These are phyloP conservation scores for Fusarium sp. DNA, from an alignment of 2,329 filamentous ascomycete genomes.

Conservation along the genomic window DNA sequence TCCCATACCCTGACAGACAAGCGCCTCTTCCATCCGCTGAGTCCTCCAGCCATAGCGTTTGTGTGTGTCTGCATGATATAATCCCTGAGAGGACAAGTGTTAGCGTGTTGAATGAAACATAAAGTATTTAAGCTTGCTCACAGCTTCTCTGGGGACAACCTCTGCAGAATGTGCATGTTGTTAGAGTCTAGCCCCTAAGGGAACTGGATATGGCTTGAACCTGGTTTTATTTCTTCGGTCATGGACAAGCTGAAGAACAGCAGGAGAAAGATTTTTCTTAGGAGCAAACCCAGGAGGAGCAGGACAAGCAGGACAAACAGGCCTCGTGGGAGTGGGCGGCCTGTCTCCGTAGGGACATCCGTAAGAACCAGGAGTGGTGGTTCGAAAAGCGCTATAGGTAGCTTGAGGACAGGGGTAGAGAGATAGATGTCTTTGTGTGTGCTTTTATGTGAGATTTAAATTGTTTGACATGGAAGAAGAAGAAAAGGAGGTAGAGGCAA, in stretches of 20 bases:
- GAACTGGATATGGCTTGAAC: not conserved
- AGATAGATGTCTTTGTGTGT: not conserved
- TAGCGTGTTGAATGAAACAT: rapidly evolving
- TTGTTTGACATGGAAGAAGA: not conserved
- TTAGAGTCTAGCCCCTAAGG: not conserved
- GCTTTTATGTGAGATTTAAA: too few species aligned
- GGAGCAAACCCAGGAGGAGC: not conserved
- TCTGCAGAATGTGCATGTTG: not conserved
- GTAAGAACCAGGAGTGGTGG: not conserved
- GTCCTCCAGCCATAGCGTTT: too few species aligned
- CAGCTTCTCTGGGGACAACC: too few species aligned
- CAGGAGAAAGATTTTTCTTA: not conserved
- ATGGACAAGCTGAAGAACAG: not conserved
- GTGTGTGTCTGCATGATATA: not conserved
- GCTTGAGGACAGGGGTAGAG: not conserved
- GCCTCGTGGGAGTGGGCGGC: not conserved
- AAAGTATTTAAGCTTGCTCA: too few species aligned
- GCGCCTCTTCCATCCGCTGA: not conserved
- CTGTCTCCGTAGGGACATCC: not conserved
- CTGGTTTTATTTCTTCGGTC: not conserved
- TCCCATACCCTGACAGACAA: not conserved
- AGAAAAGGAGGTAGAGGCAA: not conserved
- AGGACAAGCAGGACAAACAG: not conserved
- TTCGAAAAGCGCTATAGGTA: not conserved
- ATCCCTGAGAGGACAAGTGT: rapidly evolving